These are phyloP conservation scores for Sugiyamaella chiloensis DNA, from an alignment of 805 yeast species.

Conservation along the genomic window DNA sequence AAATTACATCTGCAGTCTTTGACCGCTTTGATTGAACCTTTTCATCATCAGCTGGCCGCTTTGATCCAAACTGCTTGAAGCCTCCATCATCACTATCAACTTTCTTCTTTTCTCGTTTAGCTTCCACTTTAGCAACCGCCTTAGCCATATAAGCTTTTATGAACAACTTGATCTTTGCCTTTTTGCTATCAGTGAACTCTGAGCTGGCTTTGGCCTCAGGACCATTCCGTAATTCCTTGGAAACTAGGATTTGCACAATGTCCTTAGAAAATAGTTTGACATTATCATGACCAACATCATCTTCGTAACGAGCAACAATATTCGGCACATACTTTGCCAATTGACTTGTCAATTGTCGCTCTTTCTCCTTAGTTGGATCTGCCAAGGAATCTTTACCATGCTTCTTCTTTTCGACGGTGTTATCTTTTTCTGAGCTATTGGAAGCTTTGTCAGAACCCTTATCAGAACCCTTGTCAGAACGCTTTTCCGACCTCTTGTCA, in stretches of 20 bases:
- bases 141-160: conserved; percentile 35
- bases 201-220: conserved; percentile 39
- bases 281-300: conserved; percentile 66
- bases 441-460: too few species aligned
- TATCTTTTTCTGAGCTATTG: too few species aligned
- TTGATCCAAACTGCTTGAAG: conserved; percentile 2
- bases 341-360: conserved; percentile 7
- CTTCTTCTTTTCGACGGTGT: too few species aligned
- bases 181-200: conserved; percentile 61
- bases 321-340: conserved; percentile 82
- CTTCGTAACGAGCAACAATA: conserved; percentile 60
- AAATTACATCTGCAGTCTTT: too few species aligned
- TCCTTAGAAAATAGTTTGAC: conserved; percentile 78
- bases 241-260: conserved; percentile 60
- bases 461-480: too few species aligned
- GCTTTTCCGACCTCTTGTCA: conserved; percentile 25
- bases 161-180: conserved; percentile 65
- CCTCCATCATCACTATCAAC: conserved; percentile 5
- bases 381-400: too few species aligned
- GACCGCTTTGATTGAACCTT: background rate
- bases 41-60: background rate
- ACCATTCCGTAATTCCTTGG: conserved; percentile 57
- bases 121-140: conserved; percentile 17
- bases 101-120: conserved; percentile 10
- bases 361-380: conserved; percentile 13